Percentiles rank a stretch among this genome's conserved stretches.
Conservation (phyloP, 768 basidiomycete species). For the Mycena epipterygia region DNA sequence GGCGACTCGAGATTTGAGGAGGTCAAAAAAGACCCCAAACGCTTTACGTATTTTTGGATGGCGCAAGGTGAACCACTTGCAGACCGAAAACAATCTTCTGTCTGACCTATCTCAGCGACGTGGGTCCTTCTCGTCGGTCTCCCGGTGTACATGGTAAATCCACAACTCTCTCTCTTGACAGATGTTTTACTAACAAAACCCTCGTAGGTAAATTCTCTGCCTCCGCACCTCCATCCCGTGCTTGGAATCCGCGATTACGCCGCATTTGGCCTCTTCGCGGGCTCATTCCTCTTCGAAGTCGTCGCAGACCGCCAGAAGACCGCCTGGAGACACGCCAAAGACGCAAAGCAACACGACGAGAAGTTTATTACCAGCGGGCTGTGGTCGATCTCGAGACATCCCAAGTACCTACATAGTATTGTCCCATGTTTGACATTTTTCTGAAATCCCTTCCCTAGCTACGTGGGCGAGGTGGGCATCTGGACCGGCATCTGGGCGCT, state of each 20-base stretch:
- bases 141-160: conserved; percentile 75
- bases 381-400: conserved; percentile 78
- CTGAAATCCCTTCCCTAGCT: conserved; percentile 54
- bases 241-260: conserved; percentile 69
- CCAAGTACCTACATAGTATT: conserved; percentile 66
- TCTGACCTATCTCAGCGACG: conserved; percentile 50
- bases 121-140: conserved; percentile 80
- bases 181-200: too few relatives aligned
- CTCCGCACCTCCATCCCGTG: conserved; percentile 61
- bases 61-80: conserved; percentile 51
- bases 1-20: conserved; percentile 78
- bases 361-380: conserved; percentile 77
- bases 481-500: conserved; percentile 78
- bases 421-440: not conserved
- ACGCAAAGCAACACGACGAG: conserved; percentile 76
- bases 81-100: conserved; percentile 31
- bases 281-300: conserved; percentile 72
- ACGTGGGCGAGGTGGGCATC: conserved; percentile 79
- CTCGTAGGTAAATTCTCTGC: conserved; percentile 73
- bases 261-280: conserved; percentile 65
- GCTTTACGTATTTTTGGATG: conserved; percentile 73
- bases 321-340: conserved; percentile 69
- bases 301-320: conserved; percentile 77
- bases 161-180: too few relatives aligned
- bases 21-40: conserved; percentile 55